phyloP scores from a whole-genome alignment of 2,329 filamentous ascomycete genomes.

The Colletotrichum tamarilloi region DNA sequence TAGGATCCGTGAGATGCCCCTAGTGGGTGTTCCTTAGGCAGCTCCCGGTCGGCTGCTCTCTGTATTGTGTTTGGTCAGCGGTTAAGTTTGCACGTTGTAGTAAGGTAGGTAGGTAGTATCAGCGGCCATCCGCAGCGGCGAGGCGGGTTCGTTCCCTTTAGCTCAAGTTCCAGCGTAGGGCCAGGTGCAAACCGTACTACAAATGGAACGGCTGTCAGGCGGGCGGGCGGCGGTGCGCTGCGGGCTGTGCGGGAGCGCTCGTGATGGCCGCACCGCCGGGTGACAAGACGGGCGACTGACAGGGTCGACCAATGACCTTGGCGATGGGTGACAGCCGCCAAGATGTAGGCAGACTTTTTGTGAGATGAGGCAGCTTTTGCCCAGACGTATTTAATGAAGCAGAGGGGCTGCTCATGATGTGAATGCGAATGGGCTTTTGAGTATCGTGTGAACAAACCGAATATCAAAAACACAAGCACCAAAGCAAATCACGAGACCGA shows the following conservation, averaged over 20 bases:
- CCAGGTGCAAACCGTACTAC: too few relatives aligned
- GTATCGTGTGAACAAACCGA: background rate
- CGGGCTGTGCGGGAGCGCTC: background rate
- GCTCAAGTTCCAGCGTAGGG: background rate
- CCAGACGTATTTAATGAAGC: background rate
- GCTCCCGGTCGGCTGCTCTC: conserved; percentile 6
- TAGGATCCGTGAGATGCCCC: background rate
- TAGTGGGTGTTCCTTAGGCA: too few relatives aligned
- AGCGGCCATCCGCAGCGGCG: background rate
- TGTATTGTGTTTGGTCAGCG: background rate
- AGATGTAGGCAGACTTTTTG: background rate
- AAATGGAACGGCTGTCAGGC: conserved; percentile 13
- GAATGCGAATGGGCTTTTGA: too few relatives aligned
- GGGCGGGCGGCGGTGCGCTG: background rate
- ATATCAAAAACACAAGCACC: background rate
- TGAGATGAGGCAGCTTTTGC: background rate
- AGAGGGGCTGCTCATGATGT: background rate
- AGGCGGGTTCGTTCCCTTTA: background rate
- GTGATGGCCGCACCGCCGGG: conserved; percentile 4
- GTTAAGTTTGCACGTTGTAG: background rate
- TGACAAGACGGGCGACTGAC: background rate
- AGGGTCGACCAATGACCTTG: too few relatives aligned
- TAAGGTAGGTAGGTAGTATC: background rate
- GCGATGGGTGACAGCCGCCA: background rate
- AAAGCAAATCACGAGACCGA: conserved; percentile 1